Percentiles rank a stretch among this genome's conserved stretches.
Conservation (phyloP, 2,329 filamentous ascomycete species). For the Fusarium dlaminii region DNA sequence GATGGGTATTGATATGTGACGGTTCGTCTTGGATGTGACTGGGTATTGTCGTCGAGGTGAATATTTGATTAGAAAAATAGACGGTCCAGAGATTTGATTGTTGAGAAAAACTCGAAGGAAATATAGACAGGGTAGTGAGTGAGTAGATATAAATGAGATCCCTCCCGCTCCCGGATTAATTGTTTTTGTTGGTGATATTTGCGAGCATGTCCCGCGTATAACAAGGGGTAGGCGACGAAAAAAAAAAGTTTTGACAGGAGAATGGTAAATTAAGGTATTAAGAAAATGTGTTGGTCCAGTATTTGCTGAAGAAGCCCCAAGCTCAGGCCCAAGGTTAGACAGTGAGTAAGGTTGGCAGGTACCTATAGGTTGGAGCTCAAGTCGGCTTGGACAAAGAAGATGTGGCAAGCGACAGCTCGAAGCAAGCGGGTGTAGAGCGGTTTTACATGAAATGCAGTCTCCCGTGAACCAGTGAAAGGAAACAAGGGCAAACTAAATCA, state of each 20-base stretch:
- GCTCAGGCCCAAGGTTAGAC: neutral
- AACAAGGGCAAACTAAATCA: constrained; percentile 41
- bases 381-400: neutral
- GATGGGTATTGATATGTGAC: neutral
- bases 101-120: neutral
- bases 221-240: neutral
- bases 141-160: neutral
- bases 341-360: neutral
- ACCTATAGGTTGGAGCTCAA: neutral
- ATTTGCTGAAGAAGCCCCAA: neutral
- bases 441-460: constrained; percentile 43
- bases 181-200: constrained; percentile 3
- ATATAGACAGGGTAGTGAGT: neutral
- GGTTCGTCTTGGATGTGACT: neutral
- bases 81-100: neutral
- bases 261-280: constrained; percentile 10
- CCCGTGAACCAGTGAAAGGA: constrained; percentile 25
- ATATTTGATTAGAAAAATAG: constrained; percentile 7
- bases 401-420: constrained; percentile 24
- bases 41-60: neutral
- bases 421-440: constrained; percentile 23
- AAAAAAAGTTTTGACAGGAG: neutral
- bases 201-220: neutral
- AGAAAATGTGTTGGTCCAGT: neutral
- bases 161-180: neutral